Evolutionary conservation across 345 rosid genomes (phyloP), one percentile per base, ranked within the genome.

Genomic region (Rhodomyrtus tomentosa): DNA sequence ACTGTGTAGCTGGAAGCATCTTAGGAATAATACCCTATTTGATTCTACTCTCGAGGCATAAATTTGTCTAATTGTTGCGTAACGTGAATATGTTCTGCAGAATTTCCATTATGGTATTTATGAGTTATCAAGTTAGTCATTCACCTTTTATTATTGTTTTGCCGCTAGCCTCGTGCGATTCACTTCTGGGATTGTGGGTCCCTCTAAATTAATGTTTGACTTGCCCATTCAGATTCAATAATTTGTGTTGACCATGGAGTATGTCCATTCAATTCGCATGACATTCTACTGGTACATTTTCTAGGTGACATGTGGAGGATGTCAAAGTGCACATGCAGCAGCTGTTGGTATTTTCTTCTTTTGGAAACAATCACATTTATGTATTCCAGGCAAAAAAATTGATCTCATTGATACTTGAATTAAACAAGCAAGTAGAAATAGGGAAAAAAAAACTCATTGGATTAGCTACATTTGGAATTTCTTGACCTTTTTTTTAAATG

Each of bases 301-400:
- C 84, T 91, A 95, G 99, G 97, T 95, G 88, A 94, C 98, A 21
- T 96, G 98, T 86, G 98, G 98, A 84, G 98, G 98, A 84, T 93
- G 97, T 90, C 99, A 94, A 92, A 96, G 98, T 80, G 98, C 98
- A 24, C 97, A 96, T 85, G 88, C 99, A 86, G 94, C 96, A 83
- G 96, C 96, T 82, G 95, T 93, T 88, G 98, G 99, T 91, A 89
- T 89, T 91, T 88, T 85, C 73, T 51, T 72, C 29, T 82, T 52
- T 54, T 81, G 59, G 59, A 50, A 42, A 51, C 21, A 10, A 52
- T 81, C 25, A 18, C 83, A 32, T 16, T 50, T 51, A 29, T 52
- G 27, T 29, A 18, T 50, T 81, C 54, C 82, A 3, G 38, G 56
- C 27, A 20, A 29, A 55, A 18, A 80, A n/a, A 45, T n/a, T 18